phyloP scores from a whole-genome alignment of 306 rosid genomes.

The Leucaena leucocephala region DNA sequence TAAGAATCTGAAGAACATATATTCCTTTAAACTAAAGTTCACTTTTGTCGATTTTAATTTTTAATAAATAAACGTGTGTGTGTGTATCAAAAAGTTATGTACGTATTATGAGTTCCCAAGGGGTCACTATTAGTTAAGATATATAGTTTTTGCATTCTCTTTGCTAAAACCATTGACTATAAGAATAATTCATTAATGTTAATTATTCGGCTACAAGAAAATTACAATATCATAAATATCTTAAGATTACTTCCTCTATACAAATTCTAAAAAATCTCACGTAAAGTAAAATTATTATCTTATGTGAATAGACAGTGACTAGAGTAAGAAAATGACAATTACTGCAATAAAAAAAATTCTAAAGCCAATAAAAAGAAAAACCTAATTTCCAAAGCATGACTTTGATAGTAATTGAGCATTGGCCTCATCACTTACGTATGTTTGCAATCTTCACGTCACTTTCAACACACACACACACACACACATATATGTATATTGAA shows the following conservation, averaged over 20 bases:
- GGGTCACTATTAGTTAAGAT: neutral
- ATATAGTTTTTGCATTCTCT: neutral
- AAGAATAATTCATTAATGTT: neutral
- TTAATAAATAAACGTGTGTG: neutral
- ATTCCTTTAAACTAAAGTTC: neutral
- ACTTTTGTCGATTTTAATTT: neutral
- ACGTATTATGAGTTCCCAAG: neutral
- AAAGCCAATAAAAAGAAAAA: neutral
- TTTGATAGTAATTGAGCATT: slow-evolving; percentile 33
- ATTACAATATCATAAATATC: neutral
- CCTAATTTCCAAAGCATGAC: neutral
- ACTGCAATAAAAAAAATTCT: neutral
- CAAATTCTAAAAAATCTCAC: neutral
- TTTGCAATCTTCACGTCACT: slow-evolving; percentile 10
- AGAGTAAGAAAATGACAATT: slow-evolving; percentile 32
- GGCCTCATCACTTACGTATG: slow-evolving; percentile 21
- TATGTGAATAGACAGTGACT: slow-evolving; percentile 1
- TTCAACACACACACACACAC: slow-evolving; percentile 2
- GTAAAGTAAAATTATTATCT: slow-evolving; percentile 20
- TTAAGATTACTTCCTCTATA: neutral
- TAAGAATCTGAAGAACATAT: neutral
- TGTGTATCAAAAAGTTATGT: neutral
- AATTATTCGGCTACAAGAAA: neutral
- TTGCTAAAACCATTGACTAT: neutral
- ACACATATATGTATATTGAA: too few relatives aligned